phyloP scores from a whole-genome alignment of 495 filamentous ascomycete genomes.

The Evernia prunastri region DNA sequence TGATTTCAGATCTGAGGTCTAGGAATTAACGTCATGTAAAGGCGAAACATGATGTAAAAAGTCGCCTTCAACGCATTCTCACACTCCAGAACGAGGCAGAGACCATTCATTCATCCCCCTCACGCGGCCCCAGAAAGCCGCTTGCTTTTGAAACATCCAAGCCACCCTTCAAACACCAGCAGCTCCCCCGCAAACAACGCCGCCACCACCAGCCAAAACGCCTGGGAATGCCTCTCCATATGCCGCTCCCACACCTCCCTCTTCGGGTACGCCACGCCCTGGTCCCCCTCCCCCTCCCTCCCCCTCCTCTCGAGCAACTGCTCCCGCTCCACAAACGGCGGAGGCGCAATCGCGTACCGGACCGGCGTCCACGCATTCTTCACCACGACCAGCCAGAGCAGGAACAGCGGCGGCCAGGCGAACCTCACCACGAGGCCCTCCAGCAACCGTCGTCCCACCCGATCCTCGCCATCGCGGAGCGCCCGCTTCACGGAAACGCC shows the following conservation, averaged over 20 bases:
- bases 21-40: too few species aligned
- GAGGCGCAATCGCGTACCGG: constrained; percentile 1
- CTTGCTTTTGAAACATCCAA: too few species aligned
- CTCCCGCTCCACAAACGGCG: background rate
- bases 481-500: background rate
- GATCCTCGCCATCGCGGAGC: background rate
- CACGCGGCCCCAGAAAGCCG: too few species aligned
- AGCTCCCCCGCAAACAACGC: background rate
- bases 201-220: background rate
- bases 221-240: background rate
- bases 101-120: too few species aligned
- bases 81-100: too few species aligned
- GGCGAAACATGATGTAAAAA: too few species aligned
- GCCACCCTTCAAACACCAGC: background rate
- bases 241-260: background rate
- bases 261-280: background rate
- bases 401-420: constrained; percentile 12
- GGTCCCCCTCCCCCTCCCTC: background rate
- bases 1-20: too few species aligned
- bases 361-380: constrained; percentile 13
- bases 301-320: too few species aligned
- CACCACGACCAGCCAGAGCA: background rate
- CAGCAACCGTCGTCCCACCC: background rate
- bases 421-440: background rate
- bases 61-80: too few species aligned